phyloP scores from a whole-genome alignment of 2,329 filamentous ascomycete species.

The Fusarium sp. region DNA sequence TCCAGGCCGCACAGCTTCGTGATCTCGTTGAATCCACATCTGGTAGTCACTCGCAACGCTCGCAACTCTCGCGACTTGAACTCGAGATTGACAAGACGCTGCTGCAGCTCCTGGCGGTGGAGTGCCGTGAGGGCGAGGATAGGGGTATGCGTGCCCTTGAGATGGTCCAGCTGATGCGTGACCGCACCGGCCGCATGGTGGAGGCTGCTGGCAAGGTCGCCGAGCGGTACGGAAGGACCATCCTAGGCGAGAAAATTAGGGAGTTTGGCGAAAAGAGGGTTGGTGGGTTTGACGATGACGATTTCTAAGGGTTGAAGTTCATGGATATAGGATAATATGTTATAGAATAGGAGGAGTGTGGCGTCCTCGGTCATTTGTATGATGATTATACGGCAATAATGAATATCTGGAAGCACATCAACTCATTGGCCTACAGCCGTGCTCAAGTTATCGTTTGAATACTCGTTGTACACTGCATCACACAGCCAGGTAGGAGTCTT shows the following conservation, averaged over 20 bases:
- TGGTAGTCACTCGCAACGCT: constrained; percentile 68
- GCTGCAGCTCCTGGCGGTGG: constrained; percentile 86
- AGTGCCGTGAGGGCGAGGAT: constrained; percentile 94
- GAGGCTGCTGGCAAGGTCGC: constrained; percentile 93
- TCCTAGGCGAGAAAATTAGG: constrained; percentile 91
- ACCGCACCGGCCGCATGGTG: constrained; percentile 88
- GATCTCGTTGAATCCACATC: constrained; percentile 79
- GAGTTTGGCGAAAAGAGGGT: constrained; percentile 81
- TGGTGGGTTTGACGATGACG: constrained; percentile 70
- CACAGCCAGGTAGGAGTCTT: no score
- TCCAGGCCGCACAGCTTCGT: constrained; percentile 79
- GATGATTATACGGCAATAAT: not conserved
- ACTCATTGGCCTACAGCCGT: not conserved
- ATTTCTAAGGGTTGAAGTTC: constrained; percentile 45
- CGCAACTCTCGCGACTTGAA: constrained; percentile 77
- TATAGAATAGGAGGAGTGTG: constrained; percentile 6
- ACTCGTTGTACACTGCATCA: no score
- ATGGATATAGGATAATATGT: not conserved
- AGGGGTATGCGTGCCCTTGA: constrained; percentile 95
- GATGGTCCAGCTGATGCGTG: constrained; percentile 86
- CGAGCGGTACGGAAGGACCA: constrained; percentile 80
- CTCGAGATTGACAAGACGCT: constrained; percentile 91
- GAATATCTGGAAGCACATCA: not conserved
- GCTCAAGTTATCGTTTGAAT: no score
- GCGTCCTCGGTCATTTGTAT: not conserved